Evolutionary conservation across 1,284 basidiomycete species (phyloP).

Genomic region (Ceratobasidium sp.): DNA sequence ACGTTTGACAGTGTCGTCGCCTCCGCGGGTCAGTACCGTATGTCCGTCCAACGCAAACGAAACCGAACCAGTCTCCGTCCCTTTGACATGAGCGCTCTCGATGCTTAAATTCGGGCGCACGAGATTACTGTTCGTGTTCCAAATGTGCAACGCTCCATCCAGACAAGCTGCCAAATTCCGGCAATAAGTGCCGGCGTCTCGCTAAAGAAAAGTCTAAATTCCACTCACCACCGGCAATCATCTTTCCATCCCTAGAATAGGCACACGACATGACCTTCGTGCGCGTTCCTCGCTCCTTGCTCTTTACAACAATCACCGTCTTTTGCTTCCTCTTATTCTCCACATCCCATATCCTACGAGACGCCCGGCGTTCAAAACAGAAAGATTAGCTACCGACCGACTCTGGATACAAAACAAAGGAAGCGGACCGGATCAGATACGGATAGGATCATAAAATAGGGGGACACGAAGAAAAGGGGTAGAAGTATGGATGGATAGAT

Average conservation of each 20-base stretch:
- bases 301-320: conserved; percentile 94
- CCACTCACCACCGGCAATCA: conserved; percentile 84
- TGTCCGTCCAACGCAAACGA: conserved; percentile 85
- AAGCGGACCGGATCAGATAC: conserved; percentile 41
- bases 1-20: conserved; percentile 95
- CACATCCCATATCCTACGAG: conserved; percentile 88
- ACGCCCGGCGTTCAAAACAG: conserved; percentile 29
- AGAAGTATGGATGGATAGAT: background rate
- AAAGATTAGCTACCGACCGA: conserved; percentile 35
- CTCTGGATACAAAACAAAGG: conserved; percentile 2
- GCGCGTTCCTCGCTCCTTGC: conserved; percentile 93
- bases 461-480: conserved; percentile 24
- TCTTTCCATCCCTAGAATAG: conserved; percentile 85
- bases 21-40: conserved; percentile 85
- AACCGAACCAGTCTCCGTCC: conserved; percentile 84
- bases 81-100: conserved; percentile 86
- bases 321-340: conserved; percentile 91
- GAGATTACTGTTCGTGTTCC: conserved; percentile 92
- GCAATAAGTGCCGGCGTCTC: conserved; percentile 41
- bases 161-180: conserved; percentile 69
- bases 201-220: background rate
- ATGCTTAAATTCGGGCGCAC: conserved; percentile 86
- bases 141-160: conserved; percentile 93
- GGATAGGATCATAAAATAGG: conserved; percentile 28
- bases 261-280: conserved; percentile 90